These are phyloP conservation scores for Chalciporus pseudorubinellus DNA, from an alignment of 768 basidiomycete species.

Conservation along the genomic window DNA sequence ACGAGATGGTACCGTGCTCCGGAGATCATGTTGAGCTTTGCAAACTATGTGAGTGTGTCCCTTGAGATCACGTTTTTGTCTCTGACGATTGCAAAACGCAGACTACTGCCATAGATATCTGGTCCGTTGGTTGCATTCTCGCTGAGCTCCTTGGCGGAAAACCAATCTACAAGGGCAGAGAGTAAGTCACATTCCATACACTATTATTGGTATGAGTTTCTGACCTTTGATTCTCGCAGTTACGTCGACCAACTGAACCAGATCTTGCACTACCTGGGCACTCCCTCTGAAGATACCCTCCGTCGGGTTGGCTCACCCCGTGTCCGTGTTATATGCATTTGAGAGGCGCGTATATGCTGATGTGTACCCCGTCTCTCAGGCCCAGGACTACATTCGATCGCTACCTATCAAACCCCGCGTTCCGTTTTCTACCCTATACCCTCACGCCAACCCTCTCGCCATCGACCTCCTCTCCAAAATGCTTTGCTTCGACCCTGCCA, in stretches of 20 bases:
- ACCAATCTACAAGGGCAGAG: slow-evolving; percentile 95
- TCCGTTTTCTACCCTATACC: slow-evolving; percentile 88
- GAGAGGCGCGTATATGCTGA: background rate
- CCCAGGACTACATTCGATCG: slow-evolving; percentile 97
- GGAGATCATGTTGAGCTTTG: slow-evolving; percentile 98
- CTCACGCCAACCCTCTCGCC: slow-evolving; percentile 89
- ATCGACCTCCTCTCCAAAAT: slow-evolving; percentile 90
- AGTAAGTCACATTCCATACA: slow-evolving; percentile 51
- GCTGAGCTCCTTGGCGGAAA: slow-evolving; percentile 92
- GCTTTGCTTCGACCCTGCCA: slow-evolving; percentile 94
- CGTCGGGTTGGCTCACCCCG: slow-evolving; percentile 94
- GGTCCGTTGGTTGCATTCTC: slow-evolving; percentile 95
- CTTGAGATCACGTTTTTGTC: background rate
- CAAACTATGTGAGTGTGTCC: slow-evolving; percentile 71
- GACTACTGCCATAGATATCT: slow-evolving; percentile 92
- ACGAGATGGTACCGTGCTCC: slow-evolving; percentile 98
- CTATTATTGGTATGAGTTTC: background rate
- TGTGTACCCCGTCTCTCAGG: slow-evolving; percentile 45
- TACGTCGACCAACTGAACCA: slow-evolving; percentile 99
- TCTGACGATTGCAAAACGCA: slow-evolving; percentile 30
- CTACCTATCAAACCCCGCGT: slow-evolving; percentile 96
- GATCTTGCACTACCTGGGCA: slow-evolving; percentile 97
- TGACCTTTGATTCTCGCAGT: slow-evolving; percentile 37
- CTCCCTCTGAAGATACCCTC: slow-evolving; percentile 94
- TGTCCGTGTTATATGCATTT: slow-evolving; percentile 42